Base-by-base conservation (phyloP, 768 basidiomycete species). In the Trametes coccinea region DNA sequence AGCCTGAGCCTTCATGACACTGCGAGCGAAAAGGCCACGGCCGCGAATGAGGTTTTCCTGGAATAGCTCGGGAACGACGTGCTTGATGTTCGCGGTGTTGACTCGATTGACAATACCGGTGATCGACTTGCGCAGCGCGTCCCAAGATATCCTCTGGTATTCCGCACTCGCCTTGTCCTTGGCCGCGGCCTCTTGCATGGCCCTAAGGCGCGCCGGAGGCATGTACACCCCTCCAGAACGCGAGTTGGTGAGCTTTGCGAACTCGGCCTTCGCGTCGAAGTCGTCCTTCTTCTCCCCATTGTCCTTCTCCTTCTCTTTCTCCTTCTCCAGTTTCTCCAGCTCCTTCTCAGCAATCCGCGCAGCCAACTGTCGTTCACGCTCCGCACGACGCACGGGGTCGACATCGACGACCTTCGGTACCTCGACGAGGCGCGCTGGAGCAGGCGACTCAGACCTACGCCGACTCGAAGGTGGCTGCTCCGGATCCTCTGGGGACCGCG, bases 41-140 rank as follows among this genome's bases (percentile, higher is more conserved):
- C 97, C 97, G 49, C 95, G 86, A 62, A 98, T 85, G 33, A 99
- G 83, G 75, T 99, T 97, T 75, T 99, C 97, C 1, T 85, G 75
- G 70, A 99, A 98, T 29, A 99, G 76, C 73, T 96, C 93, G 0
- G 93, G 93, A 0, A 94, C 84, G 66, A 96, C 84, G 68, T 89
- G 84, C 76, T 98, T 97, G 84, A 99, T 99, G 74, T 98, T 98
- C 67, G 88, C 82, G 17, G 94, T 82, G 74, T 98, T 98, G 78
- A 99, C 93, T 81, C 97, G 90, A 81, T 99, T 99, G 81, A 98
- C 96, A 67, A 98, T 90, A 93, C 97, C 97, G 31, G 97, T 98
- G 70, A 99, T 91, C 53, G 90, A 92, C 77, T 99, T 99, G 72
- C 95, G 88, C 61, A 99, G 78, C 2, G 97, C 97, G 71, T 99